Evolutionary conservation across 148 eudicot genomes (phyloP).

Genomic region (Rhododendron molle): DNA sequence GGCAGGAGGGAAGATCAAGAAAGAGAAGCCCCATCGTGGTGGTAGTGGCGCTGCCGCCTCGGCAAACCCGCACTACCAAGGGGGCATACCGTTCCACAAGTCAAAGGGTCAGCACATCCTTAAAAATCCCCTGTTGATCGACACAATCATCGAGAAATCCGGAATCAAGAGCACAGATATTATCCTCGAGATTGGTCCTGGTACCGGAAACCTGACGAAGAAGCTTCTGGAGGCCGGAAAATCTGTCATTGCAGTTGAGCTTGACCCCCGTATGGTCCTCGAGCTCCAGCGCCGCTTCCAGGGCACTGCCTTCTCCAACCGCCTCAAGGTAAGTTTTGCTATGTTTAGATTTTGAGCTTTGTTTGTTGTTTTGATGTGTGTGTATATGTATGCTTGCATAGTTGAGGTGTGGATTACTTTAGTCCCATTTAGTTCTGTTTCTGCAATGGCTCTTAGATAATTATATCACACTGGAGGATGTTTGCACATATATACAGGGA

Average conservation of each 20-base stretch:
- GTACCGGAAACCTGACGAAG: conserved; percentile 91
- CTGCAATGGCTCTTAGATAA: neutral
- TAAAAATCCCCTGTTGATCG: conserved; percentile 70
- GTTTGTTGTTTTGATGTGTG: neutral
- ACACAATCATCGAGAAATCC: conserved; percentile 68
- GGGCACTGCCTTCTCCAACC: conserved; percentile 52
- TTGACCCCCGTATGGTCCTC: conserved; percentile 83
- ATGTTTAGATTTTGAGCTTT: neutral
- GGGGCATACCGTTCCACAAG: conserved; percentile 88
- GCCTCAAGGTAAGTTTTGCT: conserved; percentile 36
- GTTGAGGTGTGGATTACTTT: neutral
- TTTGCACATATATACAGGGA: neutral
- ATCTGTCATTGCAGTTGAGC: conserved; percentile 76
- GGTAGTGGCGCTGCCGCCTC: conserved; percentile 24
- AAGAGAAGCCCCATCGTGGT: conserved; percentile 33
- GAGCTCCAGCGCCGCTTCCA: conserved; percentile 81
- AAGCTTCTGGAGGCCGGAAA: conserved; percentile 87
- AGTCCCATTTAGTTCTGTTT: neutral
- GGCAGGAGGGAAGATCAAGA: conserved; percentile 87
- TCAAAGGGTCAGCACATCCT: conserved; percentile 88
- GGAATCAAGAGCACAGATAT: conserved; percentile 70
- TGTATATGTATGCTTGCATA: neutral
- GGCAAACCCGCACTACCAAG: conserved; percentile 47
- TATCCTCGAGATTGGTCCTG: conserved; percentile 88
- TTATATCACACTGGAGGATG: neutral